Conservation (phyloP, 1,139 yeast species). For the Wickerhamomyces sp. region DNA sequence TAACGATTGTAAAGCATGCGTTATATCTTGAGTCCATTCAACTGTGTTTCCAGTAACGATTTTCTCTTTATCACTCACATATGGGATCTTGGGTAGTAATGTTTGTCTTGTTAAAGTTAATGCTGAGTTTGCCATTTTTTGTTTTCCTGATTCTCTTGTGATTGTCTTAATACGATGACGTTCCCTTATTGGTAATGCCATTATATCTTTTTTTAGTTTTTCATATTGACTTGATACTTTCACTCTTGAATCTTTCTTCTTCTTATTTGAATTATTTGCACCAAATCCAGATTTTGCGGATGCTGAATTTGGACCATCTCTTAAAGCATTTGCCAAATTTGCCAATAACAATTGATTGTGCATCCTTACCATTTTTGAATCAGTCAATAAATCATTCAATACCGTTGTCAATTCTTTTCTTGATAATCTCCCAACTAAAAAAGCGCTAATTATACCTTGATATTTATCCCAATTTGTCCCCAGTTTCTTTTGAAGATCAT, state of each 20-base stretch:
- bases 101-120: slow-evolving; percentile 81
- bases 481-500: slow-evolving; percentile 63
- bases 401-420: slow-evolving; percentile 63
- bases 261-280: slow-evolving; percentile 46
- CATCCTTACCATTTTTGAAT: slow-evolving; percentile 44
- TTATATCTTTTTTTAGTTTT: slow-evolving; percentile 75
- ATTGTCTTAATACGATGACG: slow-evolving; percentile 80
- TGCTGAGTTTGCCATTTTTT: slow-evolving; percentile 69
- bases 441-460: slow-evolving; percentile 71
- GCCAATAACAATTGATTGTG: slow-evolving; percentile 82
- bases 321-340: slow-evolving; percentile 77
- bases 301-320: slow-evolving; percentile 52
- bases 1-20: slow-evolving; percentile 84
- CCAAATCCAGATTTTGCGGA: slow-evolving; percentile 51
- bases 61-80: slow-evolving; percentile 36
- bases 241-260: slow-evolving; percentile 44
- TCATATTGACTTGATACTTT: slow-evolving; percentile 57
- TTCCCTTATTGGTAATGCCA: slow-evolving; percentile 83
- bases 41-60: slow-evolving; percentile 44
- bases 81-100: slow-evolving; percentile 83
- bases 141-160: slow-evolving; percentile 75
- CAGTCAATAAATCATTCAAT: slow-evolving; percentile 47
- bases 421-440: slow-evolving; percentile 75
- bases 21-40: slow-evolving; percentile 91
- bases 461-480: slow-evolving; percentile 85